Evolutionary conservation across 2,329 filamentous ascomycete species (phyloP).

Genomic region (Aspergillus alliaceus): DNA sequence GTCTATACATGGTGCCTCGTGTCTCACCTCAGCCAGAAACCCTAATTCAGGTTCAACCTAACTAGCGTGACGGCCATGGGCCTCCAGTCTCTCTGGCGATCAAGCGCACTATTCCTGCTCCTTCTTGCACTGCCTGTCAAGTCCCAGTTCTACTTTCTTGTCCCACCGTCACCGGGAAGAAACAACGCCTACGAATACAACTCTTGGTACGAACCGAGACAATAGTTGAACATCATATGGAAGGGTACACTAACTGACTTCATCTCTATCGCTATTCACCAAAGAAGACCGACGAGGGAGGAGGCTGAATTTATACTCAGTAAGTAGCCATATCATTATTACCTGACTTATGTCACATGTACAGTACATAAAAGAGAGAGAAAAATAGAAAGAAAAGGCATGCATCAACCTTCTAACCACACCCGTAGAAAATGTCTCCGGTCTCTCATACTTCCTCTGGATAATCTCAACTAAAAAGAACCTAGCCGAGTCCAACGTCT

Average conservation of each 20-base stretch:
- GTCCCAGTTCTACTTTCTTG: neutral
- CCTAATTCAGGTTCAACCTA: neutral
- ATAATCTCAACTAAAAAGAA: neutral
- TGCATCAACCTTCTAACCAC: too few relatives aligned
- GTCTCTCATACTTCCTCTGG: too few relatives aligned
- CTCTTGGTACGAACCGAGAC: too few relatives aligned
- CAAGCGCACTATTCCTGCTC: neutral
- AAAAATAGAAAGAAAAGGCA: neutral
- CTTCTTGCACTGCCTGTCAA: neutral
- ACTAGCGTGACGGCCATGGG: neutral
- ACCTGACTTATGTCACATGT: neutral
- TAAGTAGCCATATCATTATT: neutral
- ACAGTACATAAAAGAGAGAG: too few relatives aligned
- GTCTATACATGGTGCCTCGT: neutral
- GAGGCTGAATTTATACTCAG: neutral
- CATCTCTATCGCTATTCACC: neutral
- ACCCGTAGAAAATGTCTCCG: too few relatives aligned
- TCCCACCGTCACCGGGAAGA: neutral
- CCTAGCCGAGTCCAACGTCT: neutral
- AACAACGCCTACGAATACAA: neutral
- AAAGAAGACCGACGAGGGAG: neutral
- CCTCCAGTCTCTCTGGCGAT: neutral
- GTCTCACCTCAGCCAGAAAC: neutral
- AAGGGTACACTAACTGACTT: neutral
- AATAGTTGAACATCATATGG: neutral